These are phyloP conservation scores for Cucumis sativus DNA, from an alignment of 306 rosid genomes.

Conservation along the genomic window DNA sequence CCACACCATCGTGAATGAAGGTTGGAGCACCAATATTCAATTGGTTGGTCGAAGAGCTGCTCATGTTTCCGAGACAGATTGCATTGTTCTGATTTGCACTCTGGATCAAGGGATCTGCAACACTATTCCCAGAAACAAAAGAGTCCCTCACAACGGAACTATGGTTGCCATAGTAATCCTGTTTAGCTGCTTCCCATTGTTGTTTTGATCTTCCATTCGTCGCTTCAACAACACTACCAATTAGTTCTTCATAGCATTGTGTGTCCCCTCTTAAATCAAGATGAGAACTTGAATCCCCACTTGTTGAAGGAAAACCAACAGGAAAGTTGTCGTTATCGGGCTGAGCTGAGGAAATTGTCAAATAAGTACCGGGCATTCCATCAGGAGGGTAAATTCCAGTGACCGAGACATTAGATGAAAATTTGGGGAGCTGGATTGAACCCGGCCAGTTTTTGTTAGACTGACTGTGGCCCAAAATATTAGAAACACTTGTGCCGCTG, in stretches of 20 bases:
- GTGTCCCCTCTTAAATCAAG: conserved; percentile 26
- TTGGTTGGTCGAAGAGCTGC: conserved; percentile 19
- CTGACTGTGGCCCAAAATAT: conserved; percentile 33
- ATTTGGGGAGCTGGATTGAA: conserved; percentile 30
- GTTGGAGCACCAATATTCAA: conserved; percentile 22
- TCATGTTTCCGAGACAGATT: conserved; percentile 11
- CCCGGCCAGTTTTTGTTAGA: conserved; percentile 44
- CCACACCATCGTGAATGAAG: conserved; percentile 11
- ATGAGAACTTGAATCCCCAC: conserved; percentile 21
- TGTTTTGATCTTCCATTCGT: conserved; percentile 17
- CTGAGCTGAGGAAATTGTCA: conserved; percentile 21
- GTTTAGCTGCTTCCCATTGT: conserved; percentile 40
- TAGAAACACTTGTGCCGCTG: conserved; percentile 20
- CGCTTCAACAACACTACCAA: conserved; percentile 31
- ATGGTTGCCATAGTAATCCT: conserved; percentile 17
- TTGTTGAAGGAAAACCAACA: conserved; percentile 33
- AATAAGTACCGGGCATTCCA: conserved; percentile 27
- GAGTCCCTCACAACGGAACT: conserved; percentile 21
- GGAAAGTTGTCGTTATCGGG: conserved; percentile 23
- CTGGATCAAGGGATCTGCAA: conserved; percentile 16
- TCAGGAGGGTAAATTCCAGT: conserved; percentile 24
- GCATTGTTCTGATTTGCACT: conserved; percentile 30
- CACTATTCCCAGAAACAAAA: conserved; percentile 14
- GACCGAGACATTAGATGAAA: conserved; percentile 35
- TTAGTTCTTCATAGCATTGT: conserved; percentile 37